These are phyloP conservation scores for Coemansia aciculifera DNA, from an alignment of 192 early-diverging fungal genomes.

Conservation along the genomic window DNA sequence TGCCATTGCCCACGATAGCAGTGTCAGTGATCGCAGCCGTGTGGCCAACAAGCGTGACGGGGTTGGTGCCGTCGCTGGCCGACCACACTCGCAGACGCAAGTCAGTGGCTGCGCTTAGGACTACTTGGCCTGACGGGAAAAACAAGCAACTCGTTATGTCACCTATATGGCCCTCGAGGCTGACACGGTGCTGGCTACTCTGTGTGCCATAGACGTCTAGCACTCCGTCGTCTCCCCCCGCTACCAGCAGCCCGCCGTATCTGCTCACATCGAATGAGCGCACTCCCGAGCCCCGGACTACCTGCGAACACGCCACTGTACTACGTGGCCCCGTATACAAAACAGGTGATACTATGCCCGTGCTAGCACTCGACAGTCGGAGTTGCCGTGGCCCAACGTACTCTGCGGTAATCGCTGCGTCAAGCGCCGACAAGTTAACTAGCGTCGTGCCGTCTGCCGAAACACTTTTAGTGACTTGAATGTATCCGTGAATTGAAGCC, in stretches of 20 bases:
- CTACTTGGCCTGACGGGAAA: conserved; percentile 75
- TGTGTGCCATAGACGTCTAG: conserved; percentile 44
- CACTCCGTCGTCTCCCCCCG: conserved; percentile 38
- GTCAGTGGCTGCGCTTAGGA: conserved; percentile 69
- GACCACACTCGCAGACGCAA: conserved; percentile 75
- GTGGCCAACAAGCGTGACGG: conserved; percentile 72
- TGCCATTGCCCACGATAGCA: conserved; percentile 65
- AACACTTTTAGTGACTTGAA: conserved; percentile 14
- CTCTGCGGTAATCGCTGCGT: conserved; percentile 14
- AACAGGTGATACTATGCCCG: conserved; percentile 9
- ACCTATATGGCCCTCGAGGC: conserved; percentile 61
- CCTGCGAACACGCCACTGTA: conserved; percentile 30
- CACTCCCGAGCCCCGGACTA: conserved; percentile 29
- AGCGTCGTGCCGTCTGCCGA: conserved; percentile 1
- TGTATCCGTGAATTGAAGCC: conserved; percentile 35
- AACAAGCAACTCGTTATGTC: conserved; percentile 68
- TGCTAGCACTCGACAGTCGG: conserved; percentile 19
- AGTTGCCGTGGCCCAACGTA: conserved; percentile 29
- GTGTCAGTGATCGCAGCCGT: conserved; percentile 62
- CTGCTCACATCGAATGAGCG: conserved; percentile 42
- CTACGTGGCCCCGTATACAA: conserved; percentile 23
- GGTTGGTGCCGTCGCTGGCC: conserved; percentile 70
- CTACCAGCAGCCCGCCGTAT: conserved; percentile 39
- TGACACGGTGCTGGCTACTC: conserved; percentile 16
- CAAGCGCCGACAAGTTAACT: conserved; percentile 4